Percentiles rank a stretch among this genome's conserved stretches.
These are phyloP conservation scores for Cordyceps farinosa DNA, from an alignment of 2,329 filamentous ascomycete genomes.

Conservation along the genomic window DNA sequence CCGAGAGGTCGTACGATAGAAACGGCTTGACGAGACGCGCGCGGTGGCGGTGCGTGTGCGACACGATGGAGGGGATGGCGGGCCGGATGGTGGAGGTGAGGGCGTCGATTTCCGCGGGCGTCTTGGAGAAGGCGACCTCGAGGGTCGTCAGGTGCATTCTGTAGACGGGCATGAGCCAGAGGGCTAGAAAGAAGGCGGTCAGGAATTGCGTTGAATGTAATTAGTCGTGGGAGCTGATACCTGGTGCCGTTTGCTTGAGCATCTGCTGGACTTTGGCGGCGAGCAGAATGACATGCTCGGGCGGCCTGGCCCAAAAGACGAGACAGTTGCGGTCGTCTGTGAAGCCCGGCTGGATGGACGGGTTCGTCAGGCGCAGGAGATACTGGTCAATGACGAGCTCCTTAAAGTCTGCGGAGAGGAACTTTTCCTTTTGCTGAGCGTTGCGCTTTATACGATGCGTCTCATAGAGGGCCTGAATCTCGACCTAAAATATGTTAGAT, in stretches of 20 bases:
- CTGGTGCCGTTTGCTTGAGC: slow-evolving; percentile 61
- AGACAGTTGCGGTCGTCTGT: slow-evolving; percentile 76
- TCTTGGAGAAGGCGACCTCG: slow-evolving; percentile 79
- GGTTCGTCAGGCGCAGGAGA: slow-evolving; percentile 64
- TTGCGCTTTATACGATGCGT: slow-evolving; percentile 74
- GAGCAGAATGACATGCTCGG: slow-evolving; percentile 64
- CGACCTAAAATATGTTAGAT: slow-evolving; percentile 40
- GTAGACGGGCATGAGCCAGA: slow-evolving; percentile 82
- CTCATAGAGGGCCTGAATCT: slow-evolving; percentile 70
- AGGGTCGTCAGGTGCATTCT: slow-evolving; percentile 81
- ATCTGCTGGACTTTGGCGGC: slow-evolving; percentile 65
- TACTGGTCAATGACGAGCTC: slow-evolving; percentile 75
- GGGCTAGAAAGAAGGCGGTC: slow-evolving; percentile 41
- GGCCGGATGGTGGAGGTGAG: slow-evolving; percentile 58
- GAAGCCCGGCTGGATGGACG: slow-evolving; percentile 63
- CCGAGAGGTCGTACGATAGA: slow-evolving; percentile 79
- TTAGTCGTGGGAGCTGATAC: slow-evolving; percentile 41
- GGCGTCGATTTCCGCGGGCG: slow-evolving; percentile 61
- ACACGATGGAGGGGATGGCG: slow-evolving; percentile 56
- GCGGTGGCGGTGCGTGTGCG: slow-evolving; percentile 64
- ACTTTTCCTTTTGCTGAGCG: slow-evolving; percentile 67
- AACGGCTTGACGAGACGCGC: slow-evolving; percentile 76
- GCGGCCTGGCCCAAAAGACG: slow-evolving; percentile 84
- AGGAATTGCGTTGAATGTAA: too few species aligned
- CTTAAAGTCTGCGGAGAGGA: slow-evolving; percentile 64